Conservation (phyloP, 176 grass and related monocot genomes). For the Zea mays region DNA sequence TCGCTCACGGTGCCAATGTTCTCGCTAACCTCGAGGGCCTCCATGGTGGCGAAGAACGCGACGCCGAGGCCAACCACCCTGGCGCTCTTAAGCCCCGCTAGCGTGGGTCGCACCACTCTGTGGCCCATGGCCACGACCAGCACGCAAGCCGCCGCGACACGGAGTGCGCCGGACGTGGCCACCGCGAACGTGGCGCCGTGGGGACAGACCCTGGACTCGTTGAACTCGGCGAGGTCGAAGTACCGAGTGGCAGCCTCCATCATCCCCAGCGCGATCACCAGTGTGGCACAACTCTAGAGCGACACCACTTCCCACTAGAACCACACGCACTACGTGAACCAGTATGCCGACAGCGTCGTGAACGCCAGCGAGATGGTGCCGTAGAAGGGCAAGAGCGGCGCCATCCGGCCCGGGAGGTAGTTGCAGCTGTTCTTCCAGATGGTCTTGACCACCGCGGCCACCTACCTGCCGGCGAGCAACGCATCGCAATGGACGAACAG, state of each 20-base stretch:
- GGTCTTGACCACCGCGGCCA: slow-evolving; percentile 52
- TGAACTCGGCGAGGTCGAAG: slow-evolving; percentile 66
- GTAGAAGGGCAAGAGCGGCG: slow-evolving; percentile 69
- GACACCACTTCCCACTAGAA: slow-evolving; percentile 69
- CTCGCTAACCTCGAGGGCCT: slow-evolving; percentile 59
- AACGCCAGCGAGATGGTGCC: slow-evolving; percentile 73
- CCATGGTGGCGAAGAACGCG: slow-evolving; percentile 55
- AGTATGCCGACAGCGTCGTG: slow-evolving; percentile 56
- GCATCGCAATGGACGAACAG: slow-evolving; percentile 68
- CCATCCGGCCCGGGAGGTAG: slow-evolving; percentile 83
- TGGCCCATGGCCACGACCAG: slow-evolving; percentile 73
- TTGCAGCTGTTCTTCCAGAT: slow-evolving; percentile 81
- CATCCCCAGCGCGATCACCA: slow-evolving; percentile 81
- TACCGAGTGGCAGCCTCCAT: slow-evolving; percentile 69
- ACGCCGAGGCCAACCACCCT: slow-evolving; percentile 48
- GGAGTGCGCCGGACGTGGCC: slow-evolving; percentile 47
- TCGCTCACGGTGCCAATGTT: slow-evolving; percentile 76
- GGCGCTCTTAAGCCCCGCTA: slow-evolving; percentile 40
- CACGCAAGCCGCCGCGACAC: background rate
- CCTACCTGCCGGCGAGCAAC: slow-evolving; percentile 27
- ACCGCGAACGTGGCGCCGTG: slow-evolving; percentile 70
- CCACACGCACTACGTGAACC: slow-evolving; percentile 62
- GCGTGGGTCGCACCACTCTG: slow-evolving; percentile 55
- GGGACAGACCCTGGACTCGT: slow-evolving; percentile 54
- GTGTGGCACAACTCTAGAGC: slow-evolving; percentile 65